These are phyloP conservation scores for Aspergillus sp. DNA, from an alignment of 2,329 filamentous ascomycete species.

Conservation along the genomic window DNA sequence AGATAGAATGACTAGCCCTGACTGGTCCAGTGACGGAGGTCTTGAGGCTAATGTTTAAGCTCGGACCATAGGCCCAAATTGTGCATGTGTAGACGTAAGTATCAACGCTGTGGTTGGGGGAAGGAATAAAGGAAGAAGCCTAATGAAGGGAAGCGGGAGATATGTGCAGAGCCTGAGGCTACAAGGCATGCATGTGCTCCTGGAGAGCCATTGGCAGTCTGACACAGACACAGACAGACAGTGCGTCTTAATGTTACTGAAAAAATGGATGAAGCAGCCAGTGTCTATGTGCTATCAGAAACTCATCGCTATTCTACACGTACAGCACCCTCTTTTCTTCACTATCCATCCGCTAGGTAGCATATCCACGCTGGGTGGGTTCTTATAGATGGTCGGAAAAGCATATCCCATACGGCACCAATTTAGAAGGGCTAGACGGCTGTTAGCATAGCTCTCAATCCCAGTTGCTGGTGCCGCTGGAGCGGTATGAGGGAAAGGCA, in stretches of 20 bases:
- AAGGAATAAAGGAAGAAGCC: background rate
- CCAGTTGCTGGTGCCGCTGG: no score
- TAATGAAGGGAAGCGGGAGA: background rate
- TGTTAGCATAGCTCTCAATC: slow-evolving; percentile 21
- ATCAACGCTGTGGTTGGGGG: background rate
- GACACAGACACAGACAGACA: background rate
- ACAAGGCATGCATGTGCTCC: background rate
- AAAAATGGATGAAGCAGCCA: slow-evolving; percentile 8
- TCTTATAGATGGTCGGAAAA: slow-evolving; percentile 14
- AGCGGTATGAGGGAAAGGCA: slow-evolving; percentile 9
- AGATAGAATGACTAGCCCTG: background rate
- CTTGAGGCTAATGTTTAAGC: no score
- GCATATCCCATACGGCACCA: slow-evolving; percentile 7
- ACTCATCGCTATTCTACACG: slow-evolving; percentile 42
- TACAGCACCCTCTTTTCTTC: slow-evolving; percentile 22
- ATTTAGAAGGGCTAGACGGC: slow-evolving; percentile 39
- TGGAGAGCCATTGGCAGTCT: background rate
- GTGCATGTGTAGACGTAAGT: background rate
- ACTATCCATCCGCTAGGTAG: slow-evolving; percentile 16
- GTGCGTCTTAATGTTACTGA: background rate
- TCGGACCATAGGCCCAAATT: no score
- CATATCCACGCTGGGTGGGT: slow-evolving; percentile 15
- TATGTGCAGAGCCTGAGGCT: background rate
- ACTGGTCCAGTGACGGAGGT: background rate
- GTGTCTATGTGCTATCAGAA: slow-evolving; percentile 41